A percentile compares a stretch with the other conserved stretches of the same genome.
Conservation (phyloP, 2,329 filamentous ascomycete genomes). For the Fusarium nygamai region DNA sequence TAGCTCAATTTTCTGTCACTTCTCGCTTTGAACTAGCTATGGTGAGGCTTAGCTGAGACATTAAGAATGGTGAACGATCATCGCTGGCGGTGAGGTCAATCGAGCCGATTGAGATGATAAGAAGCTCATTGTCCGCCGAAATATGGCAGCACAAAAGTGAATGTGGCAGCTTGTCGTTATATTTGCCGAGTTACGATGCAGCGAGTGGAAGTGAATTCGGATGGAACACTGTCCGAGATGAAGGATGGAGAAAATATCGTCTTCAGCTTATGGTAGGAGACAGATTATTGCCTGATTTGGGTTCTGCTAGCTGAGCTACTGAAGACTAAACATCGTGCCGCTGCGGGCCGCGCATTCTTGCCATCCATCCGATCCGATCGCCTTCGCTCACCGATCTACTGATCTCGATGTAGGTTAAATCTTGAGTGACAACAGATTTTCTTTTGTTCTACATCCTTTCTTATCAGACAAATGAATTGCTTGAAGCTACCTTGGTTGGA, state of each 20-base stretch:
- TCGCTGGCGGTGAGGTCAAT: neutral
- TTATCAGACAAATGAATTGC: no score
- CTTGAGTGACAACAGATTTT: no score
- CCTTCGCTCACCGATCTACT: fast-evolving
- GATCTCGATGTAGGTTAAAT: no score
- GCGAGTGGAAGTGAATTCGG: neutral
- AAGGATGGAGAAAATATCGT: neutral
- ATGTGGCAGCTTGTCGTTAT: neutral
- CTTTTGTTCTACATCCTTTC: no score
- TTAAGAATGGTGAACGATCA: neutral
- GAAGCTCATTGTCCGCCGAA: no score
- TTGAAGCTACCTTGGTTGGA: no score
- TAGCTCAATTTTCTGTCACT: neutral
- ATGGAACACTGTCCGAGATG: neutral
- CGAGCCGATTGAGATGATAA: neutral
- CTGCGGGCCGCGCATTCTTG: neutral
- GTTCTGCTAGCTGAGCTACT: neutral
- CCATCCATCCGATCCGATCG: neutral
- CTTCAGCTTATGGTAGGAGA: neutral
- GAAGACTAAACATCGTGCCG: neutral
- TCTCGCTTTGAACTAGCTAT: neutral
- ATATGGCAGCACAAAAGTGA: fast-evolving
- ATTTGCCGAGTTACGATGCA: neutral
- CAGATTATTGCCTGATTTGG: neutral
- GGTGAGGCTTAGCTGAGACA: neutral